Percentiles rank a stretch among this genome's conserved stretches.
phyloP scores from a whole-genome alignment of 371 early-diverging fungal species.

The Choanephora cucurbitarum region DNA sequence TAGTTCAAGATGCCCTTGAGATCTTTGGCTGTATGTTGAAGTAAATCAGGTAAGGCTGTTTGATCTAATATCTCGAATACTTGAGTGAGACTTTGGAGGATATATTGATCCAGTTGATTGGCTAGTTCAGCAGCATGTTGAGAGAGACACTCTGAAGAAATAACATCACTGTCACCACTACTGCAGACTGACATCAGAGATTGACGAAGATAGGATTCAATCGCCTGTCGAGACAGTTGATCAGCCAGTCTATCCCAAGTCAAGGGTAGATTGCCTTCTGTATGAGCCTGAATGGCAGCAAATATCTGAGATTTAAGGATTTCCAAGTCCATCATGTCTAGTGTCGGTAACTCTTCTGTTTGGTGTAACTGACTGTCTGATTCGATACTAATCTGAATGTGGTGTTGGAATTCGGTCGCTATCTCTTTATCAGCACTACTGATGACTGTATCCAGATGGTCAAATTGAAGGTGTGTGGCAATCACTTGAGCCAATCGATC shows the following conservation, averaged over 20 bases:
- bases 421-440: conserved; percentile 37
- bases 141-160: conserved; percentile 28
- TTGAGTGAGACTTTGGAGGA: conserved; percentile 22
- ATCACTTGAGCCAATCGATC: conserved; percentile 27
- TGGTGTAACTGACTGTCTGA: conserved; percentile 19
- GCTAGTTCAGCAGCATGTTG: conserved; percentile 28
- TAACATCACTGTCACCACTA: conserved; percentile 8
- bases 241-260: conserved; percentile 40
- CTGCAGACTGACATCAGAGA: conserved; percentile 21
- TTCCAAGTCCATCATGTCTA: conserved; percentile 41
- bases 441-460: conserved; percentile 35
- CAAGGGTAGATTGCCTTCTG: conserved; percentile 37
- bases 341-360: conserved; percentile 11
- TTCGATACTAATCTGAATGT: conserved; percentile 33
- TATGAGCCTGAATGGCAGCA: conserved; percentile 47
- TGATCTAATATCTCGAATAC: conserved; percentile 32
- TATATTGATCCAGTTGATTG: conserved; percentile 31
- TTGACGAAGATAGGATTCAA: conserved; percentile 27
- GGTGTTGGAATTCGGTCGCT: conserved; percentile 33
- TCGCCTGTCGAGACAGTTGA: conserved; percentile 21
- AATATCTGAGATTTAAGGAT: conserved; percentile 46
- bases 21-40: conserved; percentile 36
- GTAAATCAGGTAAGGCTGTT: conserved; percentile 33
- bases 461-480: conserved; percentile 33
- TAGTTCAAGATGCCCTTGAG: conserved; percentile 37